Evolutionary conservation across 352 stramenopile species (phyloP), one percentile per base, ranked within the genome.

Genomic region (Globisporangium lucens): DNA sequence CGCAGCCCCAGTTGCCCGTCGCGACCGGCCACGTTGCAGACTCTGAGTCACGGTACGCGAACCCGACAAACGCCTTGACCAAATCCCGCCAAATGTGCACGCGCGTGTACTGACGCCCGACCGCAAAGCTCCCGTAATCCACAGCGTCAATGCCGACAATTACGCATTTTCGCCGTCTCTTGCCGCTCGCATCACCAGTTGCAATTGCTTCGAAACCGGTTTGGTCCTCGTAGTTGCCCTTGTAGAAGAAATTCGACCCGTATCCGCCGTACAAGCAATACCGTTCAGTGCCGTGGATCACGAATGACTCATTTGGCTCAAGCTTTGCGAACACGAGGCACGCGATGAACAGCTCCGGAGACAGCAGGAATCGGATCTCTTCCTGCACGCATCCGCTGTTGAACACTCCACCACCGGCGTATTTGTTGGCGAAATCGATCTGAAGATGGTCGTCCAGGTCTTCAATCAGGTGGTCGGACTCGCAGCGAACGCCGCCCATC

Each of bases 341-440:
- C 9, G 84, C 61, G 24, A 91, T 72, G 12, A 95, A 65, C 30
- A 93, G 68, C 62, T 95, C 87, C 0, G 87, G 87, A 15, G 83
- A 91, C 9, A 93, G 62, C 30, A 90, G 36, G 24, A 95, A 95
- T 2, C 85, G 87, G 56, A 95, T 95, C 75, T 95, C 87, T 71
- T 95, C 87, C 57, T 95, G 87, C 3, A 95, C 87, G 27, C 82
- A 91, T 0, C 87, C 85, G 38, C 71, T 75, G 35, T 78, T 82
- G 24, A 95, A 75, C n/a, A 93, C 87, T 17, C 85, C 87, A 29
- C 87, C 87, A 22, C 87, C 87, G 2, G 85, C 77, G 59, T 82
- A 95, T 55, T 89, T 88, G 74, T 95, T 95, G 10, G 87, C 87
- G 66, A 95, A 95, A 67, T 93, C 83, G 47, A 93, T 82, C 63